phyloP scores from a whole-genome alignment of 192 early-diverging fungal genomes.

The Coemansia sp. region DNA sequence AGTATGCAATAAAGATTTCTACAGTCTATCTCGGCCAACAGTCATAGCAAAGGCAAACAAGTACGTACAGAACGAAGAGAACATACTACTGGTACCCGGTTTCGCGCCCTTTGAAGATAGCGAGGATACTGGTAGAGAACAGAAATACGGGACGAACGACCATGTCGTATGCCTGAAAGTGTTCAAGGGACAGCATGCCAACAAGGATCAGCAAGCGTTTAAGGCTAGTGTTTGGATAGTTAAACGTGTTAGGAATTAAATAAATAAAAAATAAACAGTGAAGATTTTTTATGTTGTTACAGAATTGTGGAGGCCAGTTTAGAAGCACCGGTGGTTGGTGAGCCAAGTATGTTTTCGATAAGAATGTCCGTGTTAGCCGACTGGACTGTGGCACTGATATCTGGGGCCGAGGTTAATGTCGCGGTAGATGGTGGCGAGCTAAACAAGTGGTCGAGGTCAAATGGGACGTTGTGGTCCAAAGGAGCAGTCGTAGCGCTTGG shows the following conservation, averaged over 20 bases:
- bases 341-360: slow-evolving; percentile 21
- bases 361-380: slow-evolving; percentile 5
- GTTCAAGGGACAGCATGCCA: background rate
- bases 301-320: slow-evolving; percentile 2
- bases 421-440: background rate
- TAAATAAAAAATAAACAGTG: background rate
- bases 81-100: background rate
- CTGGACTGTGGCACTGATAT: background rate
- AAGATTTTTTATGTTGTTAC: slow-evolving; percentile 2
- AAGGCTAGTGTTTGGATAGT: background rate
- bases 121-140: background rate
- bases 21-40: background rate
- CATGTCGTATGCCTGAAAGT: background rate
- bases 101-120: background rate
- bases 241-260: background rate
- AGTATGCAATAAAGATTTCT: background rate
- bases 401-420: background rate
- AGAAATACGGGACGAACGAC: background rate
- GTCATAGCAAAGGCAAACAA: background rate
- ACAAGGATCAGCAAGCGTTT: background rate
- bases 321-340: background rate
- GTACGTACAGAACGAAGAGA: background rate
- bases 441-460: slow-evolving; percentile 37
- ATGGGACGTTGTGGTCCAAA: slow-evolving; percentile 4
- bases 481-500: background rate